Conservation (phyloP, 148 eudicot species). For the Diospyros lotus region DNA sequence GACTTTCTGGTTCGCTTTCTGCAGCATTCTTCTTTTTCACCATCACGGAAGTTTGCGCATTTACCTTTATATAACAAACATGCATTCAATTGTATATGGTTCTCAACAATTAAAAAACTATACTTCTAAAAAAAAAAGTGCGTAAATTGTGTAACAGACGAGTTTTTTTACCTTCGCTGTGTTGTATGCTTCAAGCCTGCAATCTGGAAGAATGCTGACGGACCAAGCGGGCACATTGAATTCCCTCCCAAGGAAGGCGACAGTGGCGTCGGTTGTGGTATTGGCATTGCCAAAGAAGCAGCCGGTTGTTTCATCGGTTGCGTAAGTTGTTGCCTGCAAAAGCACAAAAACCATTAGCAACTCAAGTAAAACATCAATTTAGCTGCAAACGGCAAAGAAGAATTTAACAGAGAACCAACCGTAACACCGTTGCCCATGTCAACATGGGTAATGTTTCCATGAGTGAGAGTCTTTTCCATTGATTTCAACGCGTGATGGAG, state of each 20-base stretch:
- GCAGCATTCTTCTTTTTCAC: conserved; percentile 32
- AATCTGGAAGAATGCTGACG: conserved; percentile 49
- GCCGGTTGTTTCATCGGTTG: conserved; percentile 14
- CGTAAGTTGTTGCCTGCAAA: conserved; percentile 32
- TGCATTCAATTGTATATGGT: too few species aligned
- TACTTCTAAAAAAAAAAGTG: too few species aligned
- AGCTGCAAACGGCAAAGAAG: not conserved
- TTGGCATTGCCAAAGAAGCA: conserved; percentile 38
- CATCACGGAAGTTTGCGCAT: conserved; percentile 40
- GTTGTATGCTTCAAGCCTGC: conserved; percentile 45
- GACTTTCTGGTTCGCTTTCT: conserved; percentile 21
- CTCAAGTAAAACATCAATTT: not conserved
- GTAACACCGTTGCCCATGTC: conserved; percentile 31
- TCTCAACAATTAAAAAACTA: too few species aligned
- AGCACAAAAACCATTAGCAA: not conserved
- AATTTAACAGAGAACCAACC: conserved; percentile 16
- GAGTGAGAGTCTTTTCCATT: conserved; percentile 44
- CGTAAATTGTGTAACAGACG: not conserved
- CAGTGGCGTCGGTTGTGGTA: conserved; percentile 28
- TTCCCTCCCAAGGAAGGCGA: conserved; percentile 23
- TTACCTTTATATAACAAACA: conserved; percentile 15
- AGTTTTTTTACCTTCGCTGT: conserved; percentile 49
- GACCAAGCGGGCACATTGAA: conserved; percentile 62
- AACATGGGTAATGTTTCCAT: conserved; percentile 32
- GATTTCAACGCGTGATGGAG: conserved; percentile 45